phyloP scores from a whole-genome alignment of 257 asterid genomes.

The Solanum paucissectum region DNA sequence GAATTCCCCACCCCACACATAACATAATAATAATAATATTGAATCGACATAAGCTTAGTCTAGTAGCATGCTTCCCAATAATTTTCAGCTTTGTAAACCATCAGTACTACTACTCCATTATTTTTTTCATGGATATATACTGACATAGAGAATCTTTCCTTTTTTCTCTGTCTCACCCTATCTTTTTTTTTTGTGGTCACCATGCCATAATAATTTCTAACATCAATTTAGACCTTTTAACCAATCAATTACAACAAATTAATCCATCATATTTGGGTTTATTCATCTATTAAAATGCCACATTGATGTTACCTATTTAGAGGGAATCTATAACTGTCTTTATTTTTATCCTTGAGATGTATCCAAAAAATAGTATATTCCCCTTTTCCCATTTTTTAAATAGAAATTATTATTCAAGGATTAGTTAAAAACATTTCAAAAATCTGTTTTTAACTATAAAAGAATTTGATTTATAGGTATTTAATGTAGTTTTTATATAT shows the following conservation, averaged over 20 bases:
- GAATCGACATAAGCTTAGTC: background rate
- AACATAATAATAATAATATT: background rate
- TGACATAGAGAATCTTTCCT: background rate
- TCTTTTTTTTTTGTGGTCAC: background rate
- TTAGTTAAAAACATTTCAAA: background rate
- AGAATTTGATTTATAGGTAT: background rate
- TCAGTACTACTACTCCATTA: background rate
- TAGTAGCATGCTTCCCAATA: background rate
- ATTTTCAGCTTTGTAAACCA: background rate
- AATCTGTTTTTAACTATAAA: background rate
- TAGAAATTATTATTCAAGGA: background rate
- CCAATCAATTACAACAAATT: background rate
- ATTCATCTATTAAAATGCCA: background rate
- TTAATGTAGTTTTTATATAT: no score
- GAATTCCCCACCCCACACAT: background rate
- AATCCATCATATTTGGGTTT: background rate
- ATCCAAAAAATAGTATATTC: background rate
- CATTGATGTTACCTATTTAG: background rate
- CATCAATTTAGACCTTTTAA: background rate
- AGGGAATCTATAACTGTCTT: background rate
- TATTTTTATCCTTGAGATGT: background rate
- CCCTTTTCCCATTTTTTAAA: background rate
- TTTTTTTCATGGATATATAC: background rate
- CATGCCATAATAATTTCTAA: background rate
- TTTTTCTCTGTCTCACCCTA: background rate